A percentile compares a stretch with the other conserved stretches of the same genome.
phyloP scores from a whole-genome alignment of 2,329 filamentous ascomycete genomes.

The Calonectria crousiana region DNA sequence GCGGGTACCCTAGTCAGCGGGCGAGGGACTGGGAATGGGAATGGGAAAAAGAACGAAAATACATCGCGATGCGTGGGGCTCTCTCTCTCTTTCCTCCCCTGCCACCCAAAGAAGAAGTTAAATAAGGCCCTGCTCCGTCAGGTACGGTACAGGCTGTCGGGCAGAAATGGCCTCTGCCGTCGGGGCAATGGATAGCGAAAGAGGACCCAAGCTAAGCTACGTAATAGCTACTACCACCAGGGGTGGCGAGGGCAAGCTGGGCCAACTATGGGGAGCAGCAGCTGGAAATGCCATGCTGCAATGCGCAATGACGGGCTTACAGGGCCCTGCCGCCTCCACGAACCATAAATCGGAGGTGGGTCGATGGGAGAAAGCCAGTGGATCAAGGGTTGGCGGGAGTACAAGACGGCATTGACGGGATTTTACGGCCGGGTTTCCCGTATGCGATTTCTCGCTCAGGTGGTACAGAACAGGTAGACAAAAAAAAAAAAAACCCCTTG shows the following conservation, averaged over 20 bases:
- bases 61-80: background rate
- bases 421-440: background rate
- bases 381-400: background rate
- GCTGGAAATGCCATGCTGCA: background rate
- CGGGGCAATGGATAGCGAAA: conserved; percentile 16
- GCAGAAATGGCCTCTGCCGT: conserved; percentile 4
- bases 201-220: background rate
- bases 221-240: background rate
- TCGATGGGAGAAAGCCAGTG: conserved; percentile 27
- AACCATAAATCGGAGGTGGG: conserved; percentile 24
- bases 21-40: background rate
- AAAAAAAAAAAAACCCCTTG: background rate
- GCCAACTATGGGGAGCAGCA: background rate
- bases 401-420: conserved; percentile 16
- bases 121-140: background rate
- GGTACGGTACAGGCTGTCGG: background rate
- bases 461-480: background rate
- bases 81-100: background rate
- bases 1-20: conserved; percentile 15
- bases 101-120: background rate
- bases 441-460: background rate
- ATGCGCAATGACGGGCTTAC: background rate
- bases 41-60: background rate
- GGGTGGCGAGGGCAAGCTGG: background rate
- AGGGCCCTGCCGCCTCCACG: conserved; percentile 29